Percentiles rank a stretch among this genome's conserved stretches.
Evolutionary conservation across 306 rosid genomes (phyloP).

Genomic region (Abrus precatorius): DNA sequence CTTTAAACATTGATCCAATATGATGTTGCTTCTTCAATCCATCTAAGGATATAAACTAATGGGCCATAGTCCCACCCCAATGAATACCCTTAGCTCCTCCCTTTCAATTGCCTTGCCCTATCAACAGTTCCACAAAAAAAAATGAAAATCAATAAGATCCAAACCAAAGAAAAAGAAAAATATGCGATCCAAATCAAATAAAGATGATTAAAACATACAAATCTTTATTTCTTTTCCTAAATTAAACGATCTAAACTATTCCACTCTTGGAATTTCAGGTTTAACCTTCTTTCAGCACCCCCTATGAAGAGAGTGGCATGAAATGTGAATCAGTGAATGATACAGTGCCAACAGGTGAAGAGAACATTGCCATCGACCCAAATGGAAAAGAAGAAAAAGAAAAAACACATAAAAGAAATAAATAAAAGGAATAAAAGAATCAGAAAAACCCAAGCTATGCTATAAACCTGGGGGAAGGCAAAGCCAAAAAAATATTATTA

Average conservation of each 20-base stretch:
- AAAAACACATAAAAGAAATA: neutral
- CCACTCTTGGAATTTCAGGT: conserved; percentile 35
- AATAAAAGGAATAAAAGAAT: conserved; percentile 31
- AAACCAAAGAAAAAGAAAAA: conserved; percentile 37
- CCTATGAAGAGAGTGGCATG: conserved; percentile 21
- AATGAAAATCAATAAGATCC: conserved; percentile 46
- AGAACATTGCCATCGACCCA: conserved; percentile 53
- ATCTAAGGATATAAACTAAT: conserved; percentile 56
- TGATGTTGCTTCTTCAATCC: conserved; percentile 67
- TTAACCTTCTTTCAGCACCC: conserved; percentile 29
- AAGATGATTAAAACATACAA: conserved; percentile 14
- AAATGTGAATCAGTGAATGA: conserved; percentile 49
- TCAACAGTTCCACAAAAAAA: conserved; percentile 36
- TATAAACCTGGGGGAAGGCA: conserved; percentile 42
- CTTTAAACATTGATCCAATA: conserved; percentile 87
- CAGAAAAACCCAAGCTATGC: conserved; percentile 45
- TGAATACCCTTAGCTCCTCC: conserved; percentile 46
- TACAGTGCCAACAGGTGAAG: conserved; percentile 59
- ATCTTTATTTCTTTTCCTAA: conserved; percentile 18
- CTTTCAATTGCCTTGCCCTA: conserved; percentile 67
- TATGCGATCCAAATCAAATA: conserved; percentile 50
- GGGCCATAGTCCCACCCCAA: conserved; percentile 48
- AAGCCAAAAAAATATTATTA: conserved; percentile 49
- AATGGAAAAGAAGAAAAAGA: neutral
- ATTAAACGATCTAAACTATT: conserved; percentile 44